Base-by-base conservation (phyloP, 805 yeast species). In the Dipodascopsis uninucleata region DNA sequence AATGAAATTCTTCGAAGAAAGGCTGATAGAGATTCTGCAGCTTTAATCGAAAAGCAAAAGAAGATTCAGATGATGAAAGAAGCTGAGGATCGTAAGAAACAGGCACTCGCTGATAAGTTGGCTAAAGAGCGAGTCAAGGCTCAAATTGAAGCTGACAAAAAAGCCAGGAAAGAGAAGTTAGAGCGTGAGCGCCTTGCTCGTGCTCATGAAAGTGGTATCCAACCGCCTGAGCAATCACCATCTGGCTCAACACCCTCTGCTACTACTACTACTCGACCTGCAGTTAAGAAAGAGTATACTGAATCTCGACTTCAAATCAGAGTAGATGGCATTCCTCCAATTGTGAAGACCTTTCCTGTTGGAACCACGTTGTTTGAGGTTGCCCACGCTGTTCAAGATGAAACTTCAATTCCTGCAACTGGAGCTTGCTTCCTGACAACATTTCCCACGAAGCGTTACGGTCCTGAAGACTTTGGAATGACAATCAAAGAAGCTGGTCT, bases 111-210 rank as follows among this genome's bases (percentile, higher is more conserved):
- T 25, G 68, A 64, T 28, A 53, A 48, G 7, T 43, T 43, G 12
- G 67, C 67, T 25, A 57, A 58, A 42, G 55, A 60, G 43, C 47
- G 61, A 31, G 56, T 65, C 41, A 50, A 55, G 45, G 63, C 57
- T 20, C 60, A 56, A 38, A 65, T 65, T 39, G 69, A 62, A 41
- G 66, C 64, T n/a, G 69, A 65, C 35, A 58, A 53, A 41, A 48
- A 57, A 16, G 63, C 61, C 20, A 53, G 68, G 10, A 55, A 53
- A 20, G 56, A 54, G 18, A 45, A 42, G 37, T 21, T 49, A 36
- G 47, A 50, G 41, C 38, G 31, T 16, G 48, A 40, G 36, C 23
- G 28, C 36, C 48, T 42, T 28, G 43, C 49, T 5, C 22, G 42
- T 17, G 35, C 46, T 25, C 12, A 14, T 12, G 12, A 26, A 14